These are phyloP conservation scores for Cercospora janseana DNA, from an alignment of 2,329 filamentous ascomycete genomes.

Conservation along the genomic window DNA sequence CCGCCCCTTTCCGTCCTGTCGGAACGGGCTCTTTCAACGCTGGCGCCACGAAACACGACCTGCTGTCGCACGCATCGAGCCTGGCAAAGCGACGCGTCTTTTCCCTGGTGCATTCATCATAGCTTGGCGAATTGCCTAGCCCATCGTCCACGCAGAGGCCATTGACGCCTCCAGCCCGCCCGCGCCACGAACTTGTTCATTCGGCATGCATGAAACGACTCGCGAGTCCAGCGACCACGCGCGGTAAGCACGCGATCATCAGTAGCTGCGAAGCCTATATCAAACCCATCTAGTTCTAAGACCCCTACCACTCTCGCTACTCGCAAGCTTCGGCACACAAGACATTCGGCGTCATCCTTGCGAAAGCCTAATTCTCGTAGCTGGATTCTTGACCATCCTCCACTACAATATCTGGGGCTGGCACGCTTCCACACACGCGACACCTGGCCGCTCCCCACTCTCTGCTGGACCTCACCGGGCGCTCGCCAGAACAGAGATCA, in stretches of 20 bases:
- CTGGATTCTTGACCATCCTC: conserved; percentile 11
- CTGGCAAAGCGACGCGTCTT: background rate
- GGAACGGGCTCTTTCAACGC: conserved; percentile 13
- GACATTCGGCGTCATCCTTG: conserved; percentile 16
- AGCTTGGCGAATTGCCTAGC: conserved; percentile 5
- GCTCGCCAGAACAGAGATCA: no score
- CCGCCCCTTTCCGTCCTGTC: conserved; percentile 6
- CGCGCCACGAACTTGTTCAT: conserved; percentile 11
- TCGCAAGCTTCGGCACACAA: conserved; percentile 11
- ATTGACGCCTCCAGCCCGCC: conserved; percentile 1
- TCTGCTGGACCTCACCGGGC: conserved; percentile 1
- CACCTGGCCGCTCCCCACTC: conserved; percentile 2
- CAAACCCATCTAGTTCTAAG: background rate
- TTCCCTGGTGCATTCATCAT: conserved; percentile 5
- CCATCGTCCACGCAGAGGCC: conserved; percentile 3
- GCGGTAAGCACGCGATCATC: conserved; percentile 4
- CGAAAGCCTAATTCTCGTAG: conserved; percentile 2
- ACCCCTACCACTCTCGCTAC: conserved; percentile 2
- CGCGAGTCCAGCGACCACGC: background rate
- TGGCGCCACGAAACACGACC: conserved; percentile 4
- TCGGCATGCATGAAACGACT: conserved; percentile 6
- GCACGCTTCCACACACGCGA: conserved; percentile 5
- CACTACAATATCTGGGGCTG: conserved; percentile 10
- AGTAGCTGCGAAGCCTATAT: conserved; percentile 1
- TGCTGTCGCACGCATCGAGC: conserved; percentile 8